phyloP scores from a whole-genome alignment of 352 stramenopile species.

The Phytophthora megakarya region DNA sequence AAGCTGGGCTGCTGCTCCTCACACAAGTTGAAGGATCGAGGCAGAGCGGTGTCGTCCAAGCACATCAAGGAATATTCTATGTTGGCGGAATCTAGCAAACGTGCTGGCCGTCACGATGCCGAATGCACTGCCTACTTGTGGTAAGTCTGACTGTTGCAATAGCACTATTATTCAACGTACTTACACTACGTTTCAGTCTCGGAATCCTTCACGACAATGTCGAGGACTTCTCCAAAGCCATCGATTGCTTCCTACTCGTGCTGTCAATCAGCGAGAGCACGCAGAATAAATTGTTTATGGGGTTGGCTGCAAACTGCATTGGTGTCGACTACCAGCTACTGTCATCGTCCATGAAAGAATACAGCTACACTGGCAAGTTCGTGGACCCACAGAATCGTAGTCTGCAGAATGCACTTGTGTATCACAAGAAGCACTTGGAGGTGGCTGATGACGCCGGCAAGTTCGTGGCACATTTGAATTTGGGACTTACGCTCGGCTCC shows the following conservation, averaged over 20 bases:
- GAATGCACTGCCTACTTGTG: conserved; percentile 86
- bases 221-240: conserved; percentile 80
- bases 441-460: conserved; percentile 83
- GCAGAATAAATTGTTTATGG: conserved; percentile 75
- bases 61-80: conserved; percentile 84
- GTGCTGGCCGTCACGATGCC: conserved; percentile 77
- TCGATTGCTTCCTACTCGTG: conserved; percentile 87
- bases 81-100: conserved; percentile 85
- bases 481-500: conserved; percentile 80
- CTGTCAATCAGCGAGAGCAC: conserved; percentile 86
- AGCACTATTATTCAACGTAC: background rate
- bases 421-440: conserved; percentile 81
- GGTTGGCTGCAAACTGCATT: conserved; percentile 86
- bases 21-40: conserved; percentile 65
- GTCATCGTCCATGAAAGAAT: conserved; percentile 61
- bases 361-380: conserved; percentile 78
- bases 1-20: conserved; percentile 67
- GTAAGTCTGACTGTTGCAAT: conserved; percentile 29
- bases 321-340: conserved; percentile 88
- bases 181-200: conserved; percentile 37
- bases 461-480: conserved; percentile 87
- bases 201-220: conserved; percentile 90
- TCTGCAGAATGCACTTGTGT: conserved; percentile 58
- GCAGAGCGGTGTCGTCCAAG: conserved; percentile 68
- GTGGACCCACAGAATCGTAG: conserved; percentile 51